These are phyloP conservation scores for Chimonanthus praecox DNA, from an alignment of 164 flowering plant species.

Conservation along the genomic window DNA sequence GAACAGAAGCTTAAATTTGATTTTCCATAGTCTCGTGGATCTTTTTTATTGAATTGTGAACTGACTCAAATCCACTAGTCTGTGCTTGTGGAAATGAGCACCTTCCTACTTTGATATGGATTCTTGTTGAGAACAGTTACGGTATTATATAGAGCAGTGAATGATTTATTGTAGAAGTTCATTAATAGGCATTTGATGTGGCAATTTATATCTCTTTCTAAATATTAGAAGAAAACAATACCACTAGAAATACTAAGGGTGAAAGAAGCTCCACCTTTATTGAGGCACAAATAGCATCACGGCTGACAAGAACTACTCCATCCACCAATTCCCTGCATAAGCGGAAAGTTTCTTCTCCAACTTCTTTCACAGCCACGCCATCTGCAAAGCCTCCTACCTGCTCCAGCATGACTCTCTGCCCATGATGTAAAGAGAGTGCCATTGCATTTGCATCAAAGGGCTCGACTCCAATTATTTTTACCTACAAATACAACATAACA, in stretches of 20 bases:
- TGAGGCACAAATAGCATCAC: slow-evolving; percentile 98
- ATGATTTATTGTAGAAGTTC: background rate
- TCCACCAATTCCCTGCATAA: slow-evolving; percentile 84
- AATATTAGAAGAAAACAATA: background rate
- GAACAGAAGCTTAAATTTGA: background rate
- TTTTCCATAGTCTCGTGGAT: background rate
- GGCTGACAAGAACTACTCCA: slow-evolving; percentile 92
- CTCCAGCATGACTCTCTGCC: slow-evolving; percentile 72
- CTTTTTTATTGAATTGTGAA: too few species aligned
- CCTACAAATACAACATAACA: slow-evolving; percentile 28
- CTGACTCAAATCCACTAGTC: too few species aligned
- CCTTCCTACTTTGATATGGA: too few species aligned
- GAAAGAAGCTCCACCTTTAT: slow-evolving; percentile 59
- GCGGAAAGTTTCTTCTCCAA: slow-evolving; percentile 92
- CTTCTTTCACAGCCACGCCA: slow-evolving; percentile 97
- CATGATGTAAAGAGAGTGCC: slow-evolving; percentile 94
- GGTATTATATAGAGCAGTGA: too few species aligned
- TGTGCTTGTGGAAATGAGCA: too few species aligned
- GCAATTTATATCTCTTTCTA: background rate
- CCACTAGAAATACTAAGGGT: background rate
- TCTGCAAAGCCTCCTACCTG: slow-evolving; percentile 99
- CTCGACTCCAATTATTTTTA: slow-evolving; percentile 97
- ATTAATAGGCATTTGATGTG: background rate
- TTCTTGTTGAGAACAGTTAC: too few species aligned
- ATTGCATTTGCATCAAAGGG: slow-evolving; percentile 98